Evolutionary conservation across 176 grass and related monocot genomes (phyloP).

Genomic region (Cocos nucifera): DNA sequence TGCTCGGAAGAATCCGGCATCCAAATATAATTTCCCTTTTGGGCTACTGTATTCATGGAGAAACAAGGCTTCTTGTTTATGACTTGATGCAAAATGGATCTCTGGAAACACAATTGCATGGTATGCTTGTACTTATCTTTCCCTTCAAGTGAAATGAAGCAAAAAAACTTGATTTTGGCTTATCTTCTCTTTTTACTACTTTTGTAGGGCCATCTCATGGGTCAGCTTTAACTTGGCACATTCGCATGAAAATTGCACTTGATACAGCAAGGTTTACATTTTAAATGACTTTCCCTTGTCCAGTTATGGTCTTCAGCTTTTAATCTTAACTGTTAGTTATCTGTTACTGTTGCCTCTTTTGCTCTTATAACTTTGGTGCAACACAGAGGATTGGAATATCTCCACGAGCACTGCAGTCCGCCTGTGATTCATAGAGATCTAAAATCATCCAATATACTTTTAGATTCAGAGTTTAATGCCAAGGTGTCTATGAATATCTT

Average conservation of each 20-base stretch:
- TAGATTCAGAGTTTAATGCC: constrained; percentile 79
- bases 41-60: constrained; percentile 76
- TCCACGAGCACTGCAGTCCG: constrained; percentile 92
- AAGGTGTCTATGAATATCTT: constrained; percentile 37
- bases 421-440: constrained; percentile 93
- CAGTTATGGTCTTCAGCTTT: too few species aligned
- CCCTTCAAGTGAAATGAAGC: background rate
- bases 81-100: constrained; percentile 97
- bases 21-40: constrained; percentile 87
- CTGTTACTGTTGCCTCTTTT: too few species aligned
- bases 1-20: constrained; percentile 86
- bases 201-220: constrained; percentile 85
- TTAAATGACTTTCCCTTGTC: too few species aligned
- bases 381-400: constrained; percentile 85
- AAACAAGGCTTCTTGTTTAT: constrained; percentile 66
- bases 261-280: constrained; percentile 74
- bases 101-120: constrained; percentile 79
- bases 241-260: constrained; percentile 92
- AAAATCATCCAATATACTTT: constrained; percentile 97
- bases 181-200: constrained; percentile 12
- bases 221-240: constrained; percentile 69
- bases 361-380: constrained; percentile 11
- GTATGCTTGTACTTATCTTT: constrained; percentile 33
- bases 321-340: too few species aligned
- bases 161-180: constrained; percentile 15